phyloP scores from a whole-genome alignment of 2,329 filamentous ascomycete genomes.

The Alternaria postmessia region DNA sequence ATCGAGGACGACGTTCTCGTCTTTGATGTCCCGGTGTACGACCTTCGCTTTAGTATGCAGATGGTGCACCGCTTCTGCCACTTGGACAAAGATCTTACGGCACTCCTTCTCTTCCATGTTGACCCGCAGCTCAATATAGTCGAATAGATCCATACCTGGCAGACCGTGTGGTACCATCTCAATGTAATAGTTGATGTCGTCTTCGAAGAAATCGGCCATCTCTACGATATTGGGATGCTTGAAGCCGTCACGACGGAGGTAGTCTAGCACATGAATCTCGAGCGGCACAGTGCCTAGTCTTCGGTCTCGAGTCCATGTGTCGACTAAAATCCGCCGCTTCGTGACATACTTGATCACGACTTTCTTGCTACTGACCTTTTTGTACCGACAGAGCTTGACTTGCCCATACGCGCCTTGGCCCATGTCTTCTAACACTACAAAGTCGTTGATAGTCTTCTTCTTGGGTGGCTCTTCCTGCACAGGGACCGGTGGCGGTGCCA shows the following conservation, averaged over 20 bases:
- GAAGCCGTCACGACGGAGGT: constrained; percentile 76
- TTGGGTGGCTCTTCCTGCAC: constrained; percentile 31
- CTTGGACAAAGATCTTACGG: constrained; percentile 93
- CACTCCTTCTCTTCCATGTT: constrained; percentile 98
- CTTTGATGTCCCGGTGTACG: constrained; percentile 98
- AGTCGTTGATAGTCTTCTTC: constrained; percentile 90
- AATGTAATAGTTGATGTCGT: constrained; percentile 95
- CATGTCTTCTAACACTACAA: constrained; percentile 95
- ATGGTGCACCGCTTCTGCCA: constrained; percentile 88
- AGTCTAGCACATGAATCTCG: constrained; percentile 97
- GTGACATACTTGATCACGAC: constrained; percentile 98
- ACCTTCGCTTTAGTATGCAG: constrained; percentile 89
- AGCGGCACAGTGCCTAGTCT: constrained; percentile 92
- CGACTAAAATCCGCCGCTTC: constrained; percentile 93
- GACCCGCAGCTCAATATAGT: constrained; percentile 94
- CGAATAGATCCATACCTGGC: constrained; percentile 97
- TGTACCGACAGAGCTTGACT: constrained; percentile 91
- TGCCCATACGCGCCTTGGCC: constrained; percentile 97
- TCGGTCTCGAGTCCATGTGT: constrained; percentile 97
- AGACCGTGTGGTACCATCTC: constrained; percentile 96
- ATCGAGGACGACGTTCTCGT: constrained; percentile 96
- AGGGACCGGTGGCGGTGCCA: constrained; percentile 24
- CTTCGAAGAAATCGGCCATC: constrained; percentile 75
- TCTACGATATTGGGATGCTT: constrained; percentile 72
- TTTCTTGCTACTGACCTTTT: constrained; percentile 76